Evolutionary conservation across 2,329 filamentous ascomycete species (phyloP).

Genomic region (Cladophialophora bantiana): DNA sequence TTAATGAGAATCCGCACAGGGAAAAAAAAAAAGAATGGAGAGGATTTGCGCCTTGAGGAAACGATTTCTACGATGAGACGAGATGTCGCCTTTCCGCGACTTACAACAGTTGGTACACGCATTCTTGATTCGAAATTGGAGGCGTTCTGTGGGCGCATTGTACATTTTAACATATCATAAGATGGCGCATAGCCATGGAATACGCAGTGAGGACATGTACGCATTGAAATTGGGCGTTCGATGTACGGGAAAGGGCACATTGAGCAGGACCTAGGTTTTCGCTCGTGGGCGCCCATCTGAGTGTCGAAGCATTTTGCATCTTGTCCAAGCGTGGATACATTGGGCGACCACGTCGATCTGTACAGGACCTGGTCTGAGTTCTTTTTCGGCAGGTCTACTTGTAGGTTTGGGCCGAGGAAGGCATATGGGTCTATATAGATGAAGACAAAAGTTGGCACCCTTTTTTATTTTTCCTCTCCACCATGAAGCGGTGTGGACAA

Average conservation of each 20-base stretch:
- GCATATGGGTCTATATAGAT: slow-evolving; percentile 29
- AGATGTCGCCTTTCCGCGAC: slow-evolving; percentile 19
- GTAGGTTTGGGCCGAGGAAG: slow-evolving; percentile 15
- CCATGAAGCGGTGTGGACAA: neutral
- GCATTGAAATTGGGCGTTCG: slow-evolving; percentile 27
- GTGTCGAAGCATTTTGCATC: slow-evolving; percentile 5
- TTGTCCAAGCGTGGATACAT: neutral
- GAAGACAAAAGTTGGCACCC: slow-evolving; percentile 26
- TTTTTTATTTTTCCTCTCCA: neutral
- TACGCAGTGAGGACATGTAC: slow-evolving; percentile 15
- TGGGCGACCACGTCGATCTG: slow-evolving; percentile 20
- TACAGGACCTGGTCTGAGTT: slow-evolving; percentile 23
- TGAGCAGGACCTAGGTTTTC: slow-evolving; percentile 1
- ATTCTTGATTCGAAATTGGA: slow-evolving; percentile 22
- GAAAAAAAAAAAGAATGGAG: neutral
- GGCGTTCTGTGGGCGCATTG: slow-evolving; percentile 23
- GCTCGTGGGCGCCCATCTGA: slow-evolving; percentile 1
- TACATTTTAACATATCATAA: slow-evolving; percentile 33
- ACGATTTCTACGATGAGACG: slow-evolving; percentile 36
- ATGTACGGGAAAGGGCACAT: slow-evolving; percentile 15
- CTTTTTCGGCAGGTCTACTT: slow-evolving; percentile 8
- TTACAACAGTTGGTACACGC: slow-evolving; percentile 26
- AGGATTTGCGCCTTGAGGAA: slow-evolving; percentile 17
- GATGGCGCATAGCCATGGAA: slow-evolving; percentile 23
- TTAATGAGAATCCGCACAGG: slow-evolving; percentile 14